Evolutionary conservation across 1,139 yeast species (phyloP).

Genomic region (Wickerhamomyces sp.): DNA sequence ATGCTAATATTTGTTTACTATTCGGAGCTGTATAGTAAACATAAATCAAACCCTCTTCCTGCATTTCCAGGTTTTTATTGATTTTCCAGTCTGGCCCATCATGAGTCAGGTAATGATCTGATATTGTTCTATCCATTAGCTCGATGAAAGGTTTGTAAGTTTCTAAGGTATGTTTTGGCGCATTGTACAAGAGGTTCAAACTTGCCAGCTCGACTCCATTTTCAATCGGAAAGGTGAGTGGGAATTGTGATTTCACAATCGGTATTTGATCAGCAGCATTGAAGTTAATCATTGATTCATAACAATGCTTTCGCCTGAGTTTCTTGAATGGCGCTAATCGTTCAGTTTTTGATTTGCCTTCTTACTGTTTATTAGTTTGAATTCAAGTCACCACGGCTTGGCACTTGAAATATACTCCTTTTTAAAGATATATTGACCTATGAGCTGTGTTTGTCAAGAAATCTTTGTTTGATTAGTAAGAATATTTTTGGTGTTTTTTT

Average conservation of each 20-base stretch:
- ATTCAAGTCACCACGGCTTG: no score
- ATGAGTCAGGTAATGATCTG: conserved; percentile 19
- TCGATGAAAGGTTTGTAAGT: not conserved
- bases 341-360: no score
- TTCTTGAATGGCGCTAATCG: no score
- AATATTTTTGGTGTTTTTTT: no score
- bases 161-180: not conserved
- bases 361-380: no score
- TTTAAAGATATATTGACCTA: no score
- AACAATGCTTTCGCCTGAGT: no score
- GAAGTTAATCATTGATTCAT: no score
- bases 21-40: conserved; percentile 24
- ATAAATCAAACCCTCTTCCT: conserved; percentile 40
- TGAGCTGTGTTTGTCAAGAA: no score
- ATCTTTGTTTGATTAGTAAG: no score
- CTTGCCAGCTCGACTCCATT: not conserved
- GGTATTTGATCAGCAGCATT: not conserved
- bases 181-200: not conserved
- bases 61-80: conserved; percentile 42
- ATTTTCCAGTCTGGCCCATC: conserved; percentile 44
- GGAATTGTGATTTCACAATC: not conserved
- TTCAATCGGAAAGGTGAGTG: not conserved
- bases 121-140: conserved; percentile 1
- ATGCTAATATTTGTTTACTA: conserved; percentile 28
- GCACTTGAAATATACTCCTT: no score